Evolutionary conservation across 1,139 yeast genomes (phyloP).

Genomic region (Yamadazyma atmosphaerica): DNA sequence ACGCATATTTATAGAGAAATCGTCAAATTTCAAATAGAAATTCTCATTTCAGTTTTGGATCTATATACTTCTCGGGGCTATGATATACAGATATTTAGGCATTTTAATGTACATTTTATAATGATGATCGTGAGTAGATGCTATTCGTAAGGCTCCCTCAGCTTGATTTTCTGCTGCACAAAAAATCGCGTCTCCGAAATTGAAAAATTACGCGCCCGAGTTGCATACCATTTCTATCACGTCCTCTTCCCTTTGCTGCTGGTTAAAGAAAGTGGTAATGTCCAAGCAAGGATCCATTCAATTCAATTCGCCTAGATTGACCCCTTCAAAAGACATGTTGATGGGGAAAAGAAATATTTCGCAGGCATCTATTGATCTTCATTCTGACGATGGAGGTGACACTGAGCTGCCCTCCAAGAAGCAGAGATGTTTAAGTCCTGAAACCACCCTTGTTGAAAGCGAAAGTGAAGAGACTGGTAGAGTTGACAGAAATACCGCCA

Average conservation of each 20-base stretch:
- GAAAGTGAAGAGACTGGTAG: constrained; percentile 14
- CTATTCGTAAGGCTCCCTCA: too few relatives aligned
- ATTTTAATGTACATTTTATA: too few relatives aligned
- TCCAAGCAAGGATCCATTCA: constrained; percentile 1
- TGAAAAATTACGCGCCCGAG: background rate
- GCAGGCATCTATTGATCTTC: background rate
- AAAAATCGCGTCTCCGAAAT: background rate
- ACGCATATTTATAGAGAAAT: too few relatives aligned
- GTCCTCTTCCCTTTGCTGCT: background rate
- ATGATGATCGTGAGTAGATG: too few relatives aligned
- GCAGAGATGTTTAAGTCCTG: constrained; percentile 8
- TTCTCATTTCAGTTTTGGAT: too few relatives aligned
- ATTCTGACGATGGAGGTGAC: background rate
- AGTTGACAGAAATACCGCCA: background rate
- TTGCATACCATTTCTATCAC: background rate
- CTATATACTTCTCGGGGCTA: too few relatives aligned
- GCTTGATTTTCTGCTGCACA: too few relatives aligned
- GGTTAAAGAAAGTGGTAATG: background rate
- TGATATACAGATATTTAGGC: too few relatives aligned
- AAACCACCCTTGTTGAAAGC: constrained; percentile 10
- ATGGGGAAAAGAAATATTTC: background rate
- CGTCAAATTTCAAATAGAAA: too few relatives aligned
- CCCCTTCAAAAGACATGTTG: constrained; percentile 4
- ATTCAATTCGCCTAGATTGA: constrained; percentile 8
- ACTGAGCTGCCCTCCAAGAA: constrained; percentile 8